phyloP scores from a whole-genome alignment of 805 yeast species.

The Candida ipomoeae region DNA sequence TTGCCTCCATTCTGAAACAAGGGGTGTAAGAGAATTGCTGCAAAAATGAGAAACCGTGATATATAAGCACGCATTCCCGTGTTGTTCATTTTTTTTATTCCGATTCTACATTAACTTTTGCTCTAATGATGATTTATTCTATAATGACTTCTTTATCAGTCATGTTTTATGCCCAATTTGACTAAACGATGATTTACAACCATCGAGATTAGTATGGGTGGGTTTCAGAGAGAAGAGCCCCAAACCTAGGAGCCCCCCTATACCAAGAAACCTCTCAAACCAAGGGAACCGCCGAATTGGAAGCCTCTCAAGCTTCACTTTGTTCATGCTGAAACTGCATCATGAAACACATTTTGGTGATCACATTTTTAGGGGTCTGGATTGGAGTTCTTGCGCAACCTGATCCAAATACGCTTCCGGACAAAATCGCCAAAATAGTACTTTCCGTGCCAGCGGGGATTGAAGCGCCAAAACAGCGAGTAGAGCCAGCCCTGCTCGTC shows the following conservation, averaged over 20 bases:
- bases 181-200: not conserved
- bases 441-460: conserved; percentile 59
- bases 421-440: conserved; percentile 56
- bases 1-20: not conserved
- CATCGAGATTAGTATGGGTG: not conserved
- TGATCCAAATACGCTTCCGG: conserved; percentile 62
- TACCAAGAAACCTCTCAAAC: no score
- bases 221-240: no score
- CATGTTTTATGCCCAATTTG: no score
- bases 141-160: no score
- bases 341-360: not conserved
- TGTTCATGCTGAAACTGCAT: not conserved
- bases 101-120: no score
- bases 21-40: conserved; percentile 3
- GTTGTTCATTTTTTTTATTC: not conserved
- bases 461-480: conserved; percentile 36
- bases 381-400: conserved; percentile 27
- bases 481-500: conserved; percentile 88
- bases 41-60: not conserved
- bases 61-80: not conserved
- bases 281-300: no score
- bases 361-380: not conserved
- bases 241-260: no score
- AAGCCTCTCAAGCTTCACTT: not conserved
- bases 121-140: no score